Evolutionary conservation across 2,329 filamentous ascomycete species (phyloP).

Genomic region (Trichoderma sp.): DNA sequence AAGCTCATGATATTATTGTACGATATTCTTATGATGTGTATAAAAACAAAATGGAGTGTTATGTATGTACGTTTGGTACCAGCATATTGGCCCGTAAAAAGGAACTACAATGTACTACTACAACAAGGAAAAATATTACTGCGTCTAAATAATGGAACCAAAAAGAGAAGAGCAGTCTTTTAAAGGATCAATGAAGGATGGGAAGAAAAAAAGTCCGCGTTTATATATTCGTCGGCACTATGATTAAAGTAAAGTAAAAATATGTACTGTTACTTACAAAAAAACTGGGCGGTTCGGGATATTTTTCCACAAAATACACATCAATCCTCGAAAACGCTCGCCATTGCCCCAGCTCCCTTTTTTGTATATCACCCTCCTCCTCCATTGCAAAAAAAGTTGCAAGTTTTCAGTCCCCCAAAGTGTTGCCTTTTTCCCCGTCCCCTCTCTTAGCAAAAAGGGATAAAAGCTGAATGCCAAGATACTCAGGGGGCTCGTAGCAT

Average conservation of each 20-base stretch:
- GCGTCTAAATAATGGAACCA: too few relatives aligned
- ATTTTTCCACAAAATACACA: neutral
- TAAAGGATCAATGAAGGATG: neutral
- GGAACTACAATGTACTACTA: neutral
- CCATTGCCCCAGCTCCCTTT: neutral
- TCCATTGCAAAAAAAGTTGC: neutral
- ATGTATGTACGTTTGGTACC: neutral
- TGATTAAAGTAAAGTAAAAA: neutral
- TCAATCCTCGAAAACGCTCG: neutral
- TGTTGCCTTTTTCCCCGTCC: neutral
- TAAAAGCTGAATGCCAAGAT: neutral
- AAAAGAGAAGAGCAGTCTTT: too few relatives aligned
- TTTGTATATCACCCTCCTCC: neutral
- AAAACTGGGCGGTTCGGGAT: neutral
- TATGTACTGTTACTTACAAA: neutral
- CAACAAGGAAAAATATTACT: neutral
- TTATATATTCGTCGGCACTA: neutral
- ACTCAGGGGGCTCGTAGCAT: neutral
- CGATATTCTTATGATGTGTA: conserved; percentile 18
- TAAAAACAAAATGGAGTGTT: neutral
- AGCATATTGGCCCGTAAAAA: neutral
- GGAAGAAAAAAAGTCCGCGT: neutral
- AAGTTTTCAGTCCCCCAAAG: neutral
- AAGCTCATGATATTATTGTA: conserved; percentile 11
- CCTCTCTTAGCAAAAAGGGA: neutral